A percentile compares a stretch with the other conserved stretches of the same genome.
Evolutionary conservation across 176 grass and related monocot species (phyloP).

Genomic region (Puya raimondii): DNA sequence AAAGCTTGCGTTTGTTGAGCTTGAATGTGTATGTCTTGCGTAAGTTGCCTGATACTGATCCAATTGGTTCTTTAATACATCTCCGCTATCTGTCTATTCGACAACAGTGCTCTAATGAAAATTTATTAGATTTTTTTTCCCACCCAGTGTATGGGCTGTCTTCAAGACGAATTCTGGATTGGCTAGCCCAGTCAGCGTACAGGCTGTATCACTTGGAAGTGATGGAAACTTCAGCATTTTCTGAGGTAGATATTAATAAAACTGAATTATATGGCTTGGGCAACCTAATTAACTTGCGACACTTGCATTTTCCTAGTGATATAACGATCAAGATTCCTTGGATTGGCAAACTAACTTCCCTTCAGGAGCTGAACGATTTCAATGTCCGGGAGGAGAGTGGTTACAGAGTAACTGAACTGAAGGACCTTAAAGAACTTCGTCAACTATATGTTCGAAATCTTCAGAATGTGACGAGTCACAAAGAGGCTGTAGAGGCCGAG

Average conservation of each 20-base stretch:
- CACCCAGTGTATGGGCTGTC: no score
- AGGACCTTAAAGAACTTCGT: conserved; percentile 22
- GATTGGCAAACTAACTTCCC: conserved; percentile 22
- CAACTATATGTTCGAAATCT: conserved; percentile 17
- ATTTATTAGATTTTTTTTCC: no score
- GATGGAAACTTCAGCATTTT: background rate
- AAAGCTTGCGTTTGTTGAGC: background rate
- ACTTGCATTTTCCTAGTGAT: background rate
- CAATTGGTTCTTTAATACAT: conserved; percentile 15
- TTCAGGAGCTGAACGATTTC: conserved; percentile 18
- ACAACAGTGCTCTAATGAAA: no score
- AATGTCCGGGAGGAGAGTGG: conserved; percentile 6
- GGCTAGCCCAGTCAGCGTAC: conserved; percentile 1
- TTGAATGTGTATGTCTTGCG: background rate
- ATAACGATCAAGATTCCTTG: background rate
- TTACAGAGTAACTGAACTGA: conserved; percentile 25
- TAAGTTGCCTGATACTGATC: conserved; percentile 11
- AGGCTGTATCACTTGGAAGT: conserved; percentile 28
- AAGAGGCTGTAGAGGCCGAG: conserved; percentile 19
- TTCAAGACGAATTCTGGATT: background rate
- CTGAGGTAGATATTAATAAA: background rate
- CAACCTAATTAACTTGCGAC: conserved; percentile 27
- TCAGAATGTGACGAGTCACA: conserved; percentile 13
- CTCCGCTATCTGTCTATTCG: conserved; percentile 13
- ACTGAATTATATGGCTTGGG: conserved; percentile 1